Conservation (phyloP, 345 rosid species). For the Isatis tinctoria region DNA sequence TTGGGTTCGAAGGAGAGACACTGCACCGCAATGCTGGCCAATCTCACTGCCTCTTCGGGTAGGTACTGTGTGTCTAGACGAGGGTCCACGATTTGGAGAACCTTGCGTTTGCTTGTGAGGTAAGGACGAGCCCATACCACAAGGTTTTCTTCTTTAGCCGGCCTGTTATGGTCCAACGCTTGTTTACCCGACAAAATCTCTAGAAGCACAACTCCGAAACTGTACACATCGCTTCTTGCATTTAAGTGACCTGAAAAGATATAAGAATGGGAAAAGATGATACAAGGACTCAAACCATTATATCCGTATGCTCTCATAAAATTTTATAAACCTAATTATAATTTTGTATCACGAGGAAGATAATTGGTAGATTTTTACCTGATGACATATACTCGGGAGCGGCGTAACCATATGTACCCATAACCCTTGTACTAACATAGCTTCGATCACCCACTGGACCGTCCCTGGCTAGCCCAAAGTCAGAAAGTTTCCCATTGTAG, state of each 20-base stretch:
- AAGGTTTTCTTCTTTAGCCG: conserved; percentile 68
- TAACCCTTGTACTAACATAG: conserved; percentile 83
- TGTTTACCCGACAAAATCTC: conserved; percentile 85
- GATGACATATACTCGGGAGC: conserved; percentile 56
- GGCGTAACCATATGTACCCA: conserved; percentile 82
- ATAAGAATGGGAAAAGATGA: not conserved
- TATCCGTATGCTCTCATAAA: not conserved
- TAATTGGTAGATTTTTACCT: conserved; percentile 34
- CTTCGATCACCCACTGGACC: conserved; percentile 77
- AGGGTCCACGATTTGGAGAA: conserved; percentile 65
- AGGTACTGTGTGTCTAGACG: conserved; percentile 64
- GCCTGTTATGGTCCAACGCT: conserved; percentile 79
- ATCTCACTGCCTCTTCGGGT: conserved; percentile 44
- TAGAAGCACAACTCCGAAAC: conserved; percentile 87
- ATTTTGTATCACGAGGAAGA: not conserved
- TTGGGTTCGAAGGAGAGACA: conserved; percentile 75
- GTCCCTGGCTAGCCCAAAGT: conserved; percentile 93
- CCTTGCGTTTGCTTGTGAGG: conserved; percentile 71
- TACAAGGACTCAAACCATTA: not conserved
- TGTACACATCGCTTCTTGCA: conserved; percentile 75
- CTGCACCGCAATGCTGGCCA: conserved; percentile 51
- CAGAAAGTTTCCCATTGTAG: conserved; percentile 76
- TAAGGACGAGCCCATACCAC: conserved; percentile 90
- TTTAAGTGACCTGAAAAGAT: conserved; percentile 61
- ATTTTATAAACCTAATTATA: not conserved